phyloP scores from a whole-genome alignment of 2,329 filamentous ascomycete species.

The Gnomoniopsis smithogilvyi region DNA sequence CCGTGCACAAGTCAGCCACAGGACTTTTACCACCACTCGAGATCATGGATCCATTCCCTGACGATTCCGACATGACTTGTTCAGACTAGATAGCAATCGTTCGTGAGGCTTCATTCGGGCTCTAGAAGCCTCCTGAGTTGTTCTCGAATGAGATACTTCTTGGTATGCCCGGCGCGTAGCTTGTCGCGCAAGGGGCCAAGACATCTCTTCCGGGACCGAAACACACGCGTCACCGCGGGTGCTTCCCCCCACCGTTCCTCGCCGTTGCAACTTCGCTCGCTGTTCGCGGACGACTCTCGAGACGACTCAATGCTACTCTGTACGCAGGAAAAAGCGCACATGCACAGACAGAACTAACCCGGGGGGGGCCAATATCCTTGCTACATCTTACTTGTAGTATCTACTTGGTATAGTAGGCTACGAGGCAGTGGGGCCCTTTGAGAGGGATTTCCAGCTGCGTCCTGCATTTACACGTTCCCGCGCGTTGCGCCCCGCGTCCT shows the following conservation, averaged over 20 bases:
- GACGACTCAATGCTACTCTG: neutral
- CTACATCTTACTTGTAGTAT: no score
- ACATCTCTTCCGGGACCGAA: constrained; percentile 6
- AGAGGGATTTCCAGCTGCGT: constrained; percentile 1
- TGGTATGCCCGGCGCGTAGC: neutral
- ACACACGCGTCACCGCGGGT: constrained; percentile 14
- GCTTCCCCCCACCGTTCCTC: constrained; percentile 4
- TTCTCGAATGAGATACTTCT: neutral
- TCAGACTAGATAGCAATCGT: neutral
- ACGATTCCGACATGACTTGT: neutral
- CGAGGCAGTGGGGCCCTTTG: constrained; percentile 1
- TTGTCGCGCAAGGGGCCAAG: neutral
- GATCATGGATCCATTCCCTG: neutral
- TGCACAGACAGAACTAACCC: no score
- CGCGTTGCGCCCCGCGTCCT: constrained; percentile 4
- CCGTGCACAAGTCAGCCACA: no score
- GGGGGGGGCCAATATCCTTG: no score
- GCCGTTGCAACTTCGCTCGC: constrained; percentile 7
- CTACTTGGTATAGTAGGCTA: no score
- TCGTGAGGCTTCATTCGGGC: neutral
- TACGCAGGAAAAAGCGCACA: no score
- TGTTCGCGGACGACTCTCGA: constrained; percentile 11
- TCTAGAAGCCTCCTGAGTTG: neutral
- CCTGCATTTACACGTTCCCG: constrained; percentile 3
- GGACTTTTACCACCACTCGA: neutral